phyloP scores from a whole-genome alignment of 106 monocot species.

The Amphibolis antarctica region DNA sequence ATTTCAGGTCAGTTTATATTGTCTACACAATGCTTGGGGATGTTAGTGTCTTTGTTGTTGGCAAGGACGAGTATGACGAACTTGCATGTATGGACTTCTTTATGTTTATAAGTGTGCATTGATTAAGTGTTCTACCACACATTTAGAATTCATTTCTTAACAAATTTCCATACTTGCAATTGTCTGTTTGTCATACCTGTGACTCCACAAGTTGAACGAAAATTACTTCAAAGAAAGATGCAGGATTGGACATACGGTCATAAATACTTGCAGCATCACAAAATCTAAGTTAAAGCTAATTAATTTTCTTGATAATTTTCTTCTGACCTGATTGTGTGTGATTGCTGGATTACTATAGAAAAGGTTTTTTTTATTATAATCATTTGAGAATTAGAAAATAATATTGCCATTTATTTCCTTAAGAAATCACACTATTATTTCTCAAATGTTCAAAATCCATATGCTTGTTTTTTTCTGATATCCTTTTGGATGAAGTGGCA shows the following conservation, averaged over 20 bases:
- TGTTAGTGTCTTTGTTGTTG: constrained; percentile 86
- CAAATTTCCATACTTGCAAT: too few species aligned
- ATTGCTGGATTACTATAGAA: too few species aligned
- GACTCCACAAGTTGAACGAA: too few species aligned
- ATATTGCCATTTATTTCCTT: too few species aligned
- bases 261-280: neutral
- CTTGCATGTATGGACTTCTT: constrained; percentile 44
- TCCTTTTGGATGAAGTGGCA: constrained; percentile 42
- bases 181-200: too few species aligned
- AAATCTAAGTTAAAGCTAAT: neutral
- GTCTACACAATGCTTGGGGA: constrained; percentile 89
- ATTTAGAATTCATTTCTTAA: too few species aligned
- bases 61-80: constrained; percentile 98
- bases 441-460: neutral
- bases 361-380: too few species aligned
- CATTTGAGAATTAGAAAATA: too few species aligned
- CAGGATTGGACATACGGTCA: neutral
- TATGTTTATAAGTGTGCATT: neutral
- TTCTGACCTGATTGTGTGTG: too few species aligned
- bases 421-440: too few species aligned
- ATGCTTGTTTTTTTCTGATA: neutral
- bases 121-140: too few species aligned
- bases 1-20: constrained; percentile 76
- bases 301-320: too few species aligned
- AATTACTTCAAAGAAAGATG: neutral